Conservation (phyloP, 345 rosid species). For the Erodium maritimum region DNA sequence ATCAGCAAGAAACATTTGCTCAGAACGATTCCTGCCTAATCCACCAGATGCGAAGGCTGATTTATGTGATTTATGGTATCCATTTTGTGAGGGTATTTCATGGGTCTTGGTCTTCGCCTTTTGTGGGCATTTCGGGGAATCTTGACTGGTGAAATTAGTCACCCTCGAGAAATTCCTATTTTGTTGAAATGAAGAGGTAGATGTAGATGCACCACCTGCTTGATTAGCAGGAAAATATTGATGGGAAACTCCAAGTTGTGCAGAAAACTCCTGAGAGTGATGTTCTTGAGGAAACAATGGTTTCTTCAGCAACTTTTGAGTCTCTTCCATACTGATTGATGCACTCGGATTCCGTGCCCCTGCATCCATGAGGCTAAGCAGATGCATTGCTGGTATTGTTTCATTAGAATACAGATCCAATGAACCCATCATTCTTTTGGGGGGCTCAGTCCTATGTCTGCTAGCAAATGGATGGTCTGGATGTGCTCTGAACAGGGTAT, state of each 20-base stretch:
- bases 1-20: conserved; percentile 16
- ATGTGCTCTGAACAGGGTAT: conserved; percentile 17
- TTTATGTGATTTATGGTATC: conserved; percentile 24
- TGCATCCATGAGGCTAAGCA: conserved; percentile 90
- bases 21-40: background rate
- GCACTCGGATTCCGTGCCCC: conserved; percentile 35
- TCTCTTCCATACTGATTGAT: conserved; percentile 32
- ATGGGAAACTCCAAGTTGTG: conserved; percentile 25
- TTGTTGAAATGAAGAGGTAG: conserved; percentile 36
- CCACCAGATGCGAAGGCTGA: too few species aligned
- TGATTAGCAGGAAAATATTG: conserved; percentile 23
- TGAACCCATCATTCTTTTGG: conserved; percentile 21
- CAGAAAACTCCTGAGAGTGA: conserved; percentile 33
- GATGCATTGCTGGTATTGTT: conserved; percentile 80
- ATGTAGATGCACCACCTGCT: conserved; percentile 40
- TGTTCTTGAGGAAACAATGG: conserved; percentile 33
- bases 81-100: conserved; percentile 23
- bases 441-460: conserved; percentile 27
- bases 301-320: conserved; percentile 36
- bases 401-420: conserved; percentile 54
- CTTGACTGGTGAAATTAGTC: conserved; percentile 21
- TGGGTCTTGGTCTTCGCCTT: conserved; percentile 1
- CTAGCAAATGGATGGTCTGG: conserved; percentile 37
- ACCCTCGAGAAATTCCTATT: conserved; percentile 27
- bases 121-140: conserved; percentile 16